phyloP scores from a whole-genome alignment of 495 filamentous ascomycete genomes.

The Staphylotrichum longicolle region DNA sequence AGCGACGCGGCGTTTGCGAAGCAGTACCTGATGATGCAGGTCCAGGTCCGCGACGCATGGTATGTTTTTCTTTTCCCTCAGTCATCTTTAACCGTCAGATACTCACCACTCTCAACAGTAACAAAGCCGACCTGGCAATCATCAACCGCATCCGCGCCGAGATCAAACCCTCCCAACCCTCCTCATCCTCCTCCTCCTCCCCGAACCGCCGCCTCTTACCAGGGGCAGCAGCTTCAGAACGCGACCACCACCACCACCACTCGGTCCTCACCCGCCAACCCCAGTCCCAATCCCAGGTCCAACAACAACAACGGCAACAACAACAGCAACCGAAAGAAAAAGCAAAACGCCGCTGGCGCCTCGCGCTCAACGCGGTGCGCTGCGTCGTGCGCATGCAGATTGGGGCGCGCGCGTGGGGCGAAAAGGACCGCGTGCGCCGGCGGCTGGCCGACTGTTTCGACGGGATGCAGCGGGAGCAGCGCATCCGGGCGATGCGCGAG shows the following conservation, averaged over 20 bases:
- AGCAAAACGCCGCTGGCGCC: conserved; percentile 31
- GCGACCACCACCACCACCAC: conserved; percentile 4
- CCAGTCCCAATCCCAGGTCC: not conserved
- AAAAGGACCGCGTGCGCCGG: conserved; percentile 40
- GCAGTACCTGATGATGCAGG: conserved; percentile 71
- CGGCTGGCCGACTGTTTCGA: conserved; percentile 41
- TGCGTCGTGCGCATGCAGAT: conserved; percentile 45
- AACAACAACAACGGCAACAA: conserved; percentile 11
- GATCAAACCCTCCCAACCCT: conserved; percentile 38
- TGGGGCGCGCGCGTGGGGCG: conserved; percentile 39
- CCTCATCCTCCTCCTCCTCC: conserved; percentile 17
- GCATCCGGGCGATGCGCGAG: conserved; percentile 32
- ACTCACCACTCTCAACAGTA: conserved; percentile 53
- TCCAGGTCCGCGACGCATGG: conserved; percentile 81
- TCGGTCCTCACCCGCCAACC: not conserved
- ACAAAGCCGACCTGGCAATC: conserved; percentile 84
- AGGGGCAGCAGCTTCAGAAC: not conserved
- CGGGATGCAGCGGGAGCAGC: conserved; percentile 38
- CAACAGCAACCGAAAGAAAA: not conserved
- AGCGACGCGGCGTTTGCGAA: conserved; percentile 76
- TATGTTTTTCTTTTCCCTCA: conserved; percentile 51
- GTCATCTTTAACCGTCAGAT: conserved; percentile 1
- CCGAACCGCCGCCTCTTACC: not conserved
- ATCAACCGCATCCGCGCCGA: conserved; percentile 65
- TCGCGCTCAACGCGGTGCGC: conserved; percentile 36